phyloP scores from a whole-genome alignment of 306 rosid genomes.

The Morella rubra region DNA sequence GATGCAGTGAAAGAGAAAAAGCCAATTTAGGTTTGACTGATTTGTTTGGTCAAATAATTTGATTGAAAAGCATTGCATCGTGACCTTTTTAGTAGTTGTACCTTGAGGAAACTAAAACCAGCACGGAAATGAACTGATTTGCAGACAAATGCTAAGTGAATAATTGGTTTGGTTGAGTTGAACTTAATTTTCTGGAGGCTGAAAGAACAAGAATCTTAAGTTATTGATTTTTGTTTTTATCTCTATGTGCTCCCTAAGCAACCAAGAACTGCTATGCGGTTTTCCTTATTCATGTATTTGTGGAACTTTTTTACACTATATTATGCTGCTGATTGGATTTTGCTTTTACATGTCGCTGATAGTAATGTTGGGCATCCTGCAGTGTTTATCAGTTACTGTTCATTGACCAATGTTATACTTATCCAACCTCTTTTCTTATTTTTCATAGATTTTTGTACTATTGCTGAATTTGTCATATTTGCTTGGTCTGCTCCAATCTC shows the following conservation, averaged over 20 bases:
- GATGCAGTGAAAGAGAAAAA: conserved; percentile 1
- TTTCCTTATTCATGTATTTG: not conserved
- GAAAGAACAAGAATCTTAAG: not conserved
- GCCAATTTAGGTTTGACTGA: not conserved
- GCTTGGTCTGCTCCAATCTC: not conserved
- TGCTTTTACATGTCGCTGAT: not conserved
- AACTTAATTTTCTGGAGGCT: not conserved
- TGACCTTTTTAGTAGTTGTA: not conserved
- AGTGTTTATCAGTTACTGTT: not conserved
- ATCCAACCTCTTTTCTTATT: not conserved
- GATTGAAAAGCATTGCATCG: not conserved
- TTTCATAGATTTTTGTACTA: not conserved
- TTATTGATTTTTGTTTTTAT: not conserved
- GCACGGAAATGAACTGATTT: not conserved
- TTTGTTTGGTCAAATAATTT: not conserved
- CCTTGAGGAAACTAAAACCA: not conserved
- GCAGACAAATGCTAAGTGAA: not conserved
- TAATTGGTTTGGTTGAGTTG: not conserved
- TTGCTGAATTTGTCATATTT: not conserved
- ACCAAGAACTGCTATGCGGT: not conserved
- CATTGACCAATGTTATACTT: not conserved
- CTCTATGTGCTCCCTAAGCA: not conserved
- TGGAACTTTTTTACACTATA: not conserved
- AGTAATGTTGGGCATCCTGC: not conserved
- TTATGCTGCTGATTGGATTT: not conserved